Evolutionary conservation across 306 rosid species (phyloP), one percentile per base, ranked within the genome.

Genomic region (Prunus padus): DNA sequence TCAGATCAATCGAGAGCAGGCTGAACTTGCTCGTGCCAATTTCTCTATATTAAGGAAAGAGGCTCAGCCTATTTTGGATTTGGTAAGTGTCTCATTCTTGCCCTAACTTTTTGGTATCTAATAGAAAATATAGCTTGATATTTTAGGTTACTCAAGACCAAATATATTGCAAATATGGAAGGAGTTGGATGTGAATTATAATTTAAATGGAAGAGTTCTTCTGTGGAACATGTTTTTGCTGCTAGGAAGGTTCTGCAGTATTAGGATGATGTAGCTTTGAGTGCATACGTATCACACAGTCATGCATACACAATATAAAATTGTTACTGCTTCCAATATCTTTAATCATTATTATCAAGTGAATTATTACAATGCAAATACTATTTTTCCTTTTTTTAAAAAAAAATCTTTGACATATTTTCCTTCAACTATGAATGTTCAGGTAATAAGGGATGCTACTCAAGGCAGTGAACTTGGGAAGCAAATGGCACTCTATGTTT

Each of bases 381-480:
- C 19, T 6, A 4, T 31, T 65, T 66, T 55, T 46, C 52, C 22
- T 61, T 69, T 33, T 49, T 75, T 64, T 74, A 67, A n/a, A n/a
- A n/a, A n/a, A n/a, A n/a, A n/a, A 13, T 60, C 16, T 46, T 49
- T 65, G 16, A 11, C 26, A 50, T 49, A 16, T 66, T 67, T 79
- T 84, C 64, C 22, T 63, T 75, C 65, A 73, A 69, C 76, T 60
- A 72, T 59, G 56, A 83, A 80, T 77, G 37, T 69, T 75, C 82
- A 95, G 97, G 91, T 95, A 47, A 82, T 92, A 84, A 95, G 87
- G 86, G 98, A 95, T 86, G 97, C 93, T 74, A 89, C 84, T 55
- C 96, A 87, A 76, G 96, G 98, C 69, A 89, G 97, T 82, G 98
- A 95, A 83, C 96, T 92, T 67, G 98, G 98, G 82, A 95, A 92